Evolutionary conservation across 495 filamentous ascomycete species (phyloP).

Genomic region (Tuber borchii): DNA sequence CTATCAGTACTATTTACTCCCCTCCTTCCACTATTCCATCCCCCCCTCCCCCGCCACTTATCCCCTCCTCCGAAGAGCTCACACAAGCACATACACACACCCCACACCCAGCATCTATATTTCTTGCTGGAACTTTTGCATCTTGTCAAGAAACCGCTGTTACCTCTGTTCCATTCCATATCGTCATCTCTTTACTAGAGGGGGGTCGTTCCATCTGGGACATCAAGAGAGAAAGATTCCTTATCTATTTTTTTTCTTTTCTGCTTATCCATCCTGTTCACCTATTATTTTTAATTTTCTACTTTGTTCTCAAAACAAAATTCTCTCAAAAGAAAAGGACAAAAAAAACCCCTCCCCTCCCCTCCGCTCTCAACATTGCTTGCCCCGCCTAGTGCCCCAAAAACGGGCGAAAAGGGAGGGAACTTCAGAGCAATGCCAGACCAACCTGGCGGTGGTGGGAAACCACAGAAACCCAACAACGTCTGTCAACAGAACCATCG

Average conservation of each 20-base stretch:
- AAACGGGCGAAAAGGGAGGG: constrained; percentile 4
- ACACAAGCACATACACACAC: background rate
- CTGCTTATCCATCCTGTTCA: background rate
- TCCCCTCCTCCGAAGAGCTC: background rate
- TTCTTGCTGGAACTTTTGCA: background rate
- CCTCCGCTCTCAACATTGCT: background rate
- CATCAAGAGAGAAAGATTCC: background rate
- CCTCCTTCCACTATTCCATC: background rate
- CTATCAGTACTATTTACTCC: background rate
- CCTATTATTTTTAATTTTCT: background rate
- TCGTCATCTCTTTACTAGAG: background rate
- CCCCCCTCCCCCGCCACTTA: background rate
- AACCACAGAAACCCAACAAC: constrained; percentile 29
- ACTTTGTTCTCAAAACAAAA: background rate
- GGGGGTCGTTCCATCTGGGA: background rate
- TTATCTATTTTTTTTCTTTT: background rate
- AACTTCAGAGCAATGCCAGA: constrained; percentile 25
- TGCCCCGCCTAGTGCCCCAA: constrained; percentile 20
- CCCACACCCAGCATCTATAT: background rate
- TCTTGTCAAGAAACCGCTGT: background rate
- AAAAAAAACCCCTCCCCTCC: background rate
- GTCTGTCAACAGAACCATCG: constrained; percentile 34
- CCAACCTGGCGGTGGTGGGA: constrained; percentile 29
- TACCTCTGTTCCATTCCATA: background rate
- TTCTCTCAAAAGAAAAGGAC: background rate